A percentile compares a stretch with the other conserved stretches of the same genome.
Conservation (phyloP, 345 rosid genomes). For the Gossypium ekmanianum region DNA sequence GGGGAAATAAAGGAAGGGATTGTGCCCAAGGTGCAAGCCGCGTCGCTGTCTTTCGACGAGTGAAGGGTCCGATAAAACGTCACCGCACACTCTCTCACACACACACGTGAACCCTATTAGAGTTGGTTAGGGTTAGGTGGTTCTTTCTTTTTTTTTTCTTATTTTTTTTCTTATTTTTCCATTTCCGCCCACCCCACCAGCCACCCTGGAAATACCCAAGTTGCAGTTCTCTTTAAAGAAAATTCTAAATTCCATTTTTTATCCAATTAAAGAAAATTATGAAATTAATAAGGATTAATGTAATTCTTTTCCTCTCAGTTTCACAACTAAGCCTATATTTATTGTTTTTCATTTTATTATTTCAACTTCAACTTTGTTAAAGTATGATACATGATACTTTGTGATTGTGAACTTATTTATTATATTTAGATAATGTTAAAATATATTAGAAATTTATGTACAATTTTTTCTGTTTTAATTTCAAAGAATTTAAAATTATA, state of each 20-base stretch:
- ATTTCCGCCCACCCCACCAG: background rate
- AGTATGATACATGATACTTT: no score
- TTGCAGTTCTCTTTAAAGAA: background rate
- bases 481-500: no score
- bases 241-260: background rate
- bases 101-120: slow-evolving; percentile 25
- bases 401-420: no score
- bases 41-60: slow-evolving; percentile 24
- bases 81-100: slow-evolving; percentile 29
- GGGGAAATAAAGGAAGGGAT: background rate
- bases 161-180: background rate
- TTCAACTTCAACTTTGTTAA: no score
- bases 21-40: slow-evolving; percentile 22
- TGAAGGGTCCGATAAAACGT: slow-evolving; percentile 24
- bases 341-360: no score
- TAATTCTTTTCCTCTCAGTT: no score
- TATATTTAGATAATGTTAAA: no score
- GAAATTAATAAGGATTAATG: background rate
- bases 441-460: no score
- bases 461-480: no score
- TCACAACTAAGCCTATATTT: no score
- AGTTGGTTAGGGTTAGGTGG: slow-evolving; percentile 11
- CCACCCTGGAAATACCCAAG: background rate
- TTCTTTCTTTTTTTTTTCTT: background rate
- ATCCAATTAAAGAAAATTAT: background rate